Evolutionary conservation across 208 protist species (phyloP), one percentile per base, ranked within the genome.

Genomic region (Trypanosomatidae sp.): DNA sequence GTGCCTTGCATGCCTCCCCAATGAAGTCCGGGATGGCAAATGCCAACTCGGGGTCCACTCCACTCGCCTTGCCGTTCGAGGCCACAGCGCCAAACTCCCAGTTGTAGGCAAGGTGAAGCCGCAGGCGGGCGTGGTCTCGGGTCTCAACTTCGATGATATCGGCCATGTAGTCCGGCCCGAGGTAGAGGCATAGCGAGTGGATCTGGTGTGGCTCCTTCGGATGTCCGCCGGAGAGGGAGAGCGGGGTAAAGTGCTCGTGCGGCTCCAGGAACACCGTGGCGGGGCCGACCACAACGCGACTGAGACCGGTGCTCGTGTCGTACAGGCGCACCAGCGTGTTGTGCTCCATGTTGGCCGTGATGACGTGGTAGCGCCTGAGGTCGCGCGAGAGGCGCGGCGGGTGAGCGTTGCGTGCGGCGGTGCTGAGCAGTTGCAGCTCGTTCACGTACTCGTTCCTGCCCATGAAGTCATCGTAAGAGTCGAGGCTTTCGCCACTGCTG

Each of bases 11-110:
- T 22, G 88, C 87, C 81, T 98, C 95, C 25, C 98, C 98, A 55
- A 99, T 86, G 77, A 99, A 99, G 88, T 99, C 98, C 28, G 97
- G 89, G 15, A 98, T 84, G 33, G 77, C 80, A 80, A 99, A 99
- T 49, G 89, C 90, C 30, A 80, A 69, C 60, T 79, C 52, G 33
- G 78, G 73, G 49, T 82, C 60, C 15, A 73, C 62, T 30, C 67
- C 22, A 33, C 30, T 49, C 39, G 60, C 46, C 30, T 71, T 44
- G 22, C 62, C 66, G 46, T 47, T 55, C 41, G 41, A 9, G 55
- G 50, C 62, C 8, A 71, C 53, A 1, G 79, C 69, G 49, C 91
- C 88, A 69, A 99, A 98, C 71, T 98, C 82, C 98, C 98, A 99
- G 83, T 99, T 99, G 93, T 99, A 99, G 56, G 95, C 92, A 3